Base-by-base conservation (phyloP, 495 filamentous ascomycete species). In the Penicillium canariense region DNA sequence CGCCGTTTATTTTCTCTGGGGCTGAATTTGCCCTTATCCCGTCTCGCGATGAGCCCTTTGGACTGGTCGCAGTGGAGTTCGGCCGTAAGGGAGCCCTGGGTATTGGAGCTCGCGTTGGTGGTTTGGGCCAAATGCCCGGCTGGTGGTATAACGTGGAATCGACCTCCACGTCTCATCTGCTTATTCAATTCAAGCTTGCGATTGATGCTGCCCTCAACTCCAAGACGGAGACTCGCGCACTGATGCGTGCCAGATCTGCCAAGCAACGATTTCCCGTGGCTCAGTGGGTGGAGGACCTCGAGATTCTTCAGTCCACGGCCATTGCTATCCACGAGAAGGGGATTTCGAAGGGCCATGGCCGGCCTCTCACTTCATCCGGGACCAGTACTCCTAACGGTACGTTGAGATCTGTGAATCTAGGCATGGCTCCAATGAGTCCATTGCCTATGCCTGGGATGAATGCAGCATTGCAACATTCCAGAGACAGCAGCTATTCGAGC, bases 1-100 rank as follows among this genome's bases (percentile, higher is more conserved):
- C 87, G 6, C 85, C 87, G 0, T 90, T 81, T 66, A 88, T 91
- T 60, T 90, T 90, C 72, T 87, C 82, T 55, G 87, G 87, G 40
- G 86, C 87, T 14, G 87, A 91, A 51, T 90, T 91, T 56, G 87
- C 87, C 22, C 74, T 91, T 17, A 91, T 91, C 52, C 87, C 87
- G 4, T 88, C 85, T 28, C 83, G 87, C 60, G 87, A 91, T 55
- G 87, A 91, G 69, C 87, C 87, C 0, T 91, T 91, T 59, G 87
- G 87, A 18, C 69, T 91, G 28, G 87, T 90, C 10, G 87, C 87
- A 17, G 87, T 91, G 42, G 87, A 91, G 60, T 91, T 90, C 55
- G 87, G 87, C 34, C 78, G 87, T 28, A 89, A 90, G 68, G 87
- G 87, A 40, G 87, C 87, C 2, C 72, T 91, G 10, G 86, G 87